Base-by-base conservation (phyloP, 2,329 filamentous ascomycete genomes). In the Pseudocercospora macadamiae region DNA sequence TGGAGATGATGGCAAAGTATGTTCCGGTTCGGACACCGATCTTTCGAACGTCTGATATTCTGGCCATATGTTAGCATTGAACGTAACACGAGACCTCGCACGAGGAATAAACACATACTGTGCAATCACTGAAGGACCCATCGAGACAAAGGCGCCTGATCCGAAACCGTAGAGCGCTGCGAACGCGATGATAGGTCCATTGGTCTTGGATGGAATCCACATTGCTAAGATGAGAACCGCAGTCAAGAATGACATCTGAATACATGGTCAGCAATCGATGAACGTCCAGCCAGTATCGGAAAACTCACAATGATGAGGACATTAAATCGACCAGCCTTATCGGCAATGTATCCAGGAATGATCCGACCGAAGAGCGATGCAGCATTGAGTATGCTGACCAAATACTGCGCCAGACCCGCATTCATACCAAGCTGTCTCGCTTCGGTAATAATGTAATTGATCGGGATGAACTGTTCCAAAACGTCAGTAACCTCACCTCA, bases 21-120 rank as follows among this genome's bases (percentile, higher is more conserved):
- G 83, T 81, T 0, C 90, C 90, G 2, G 82, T 86, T 4, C 89
- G 80, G 1, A 87, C 82, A 12, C 89, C 90, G 30, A 92, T 86
- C 70, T 90, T 81, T 18, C 83, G 79, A 34, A 90, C 82, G 45
- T 89, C 86, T 1, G 84, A 86, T 61, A 51, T 89, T 86, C 44
- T 47, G 42, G 3, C 26, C 23, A 14, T 12, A 25, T 5, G 21
- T 47, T 28, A 25, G 44, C 44, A n/a, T n/a, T n/a, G 28, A 21
- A 18, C n/a, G 16, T 10, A 5, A 42, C 10, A 2, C 10, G 16
- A 2, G 6, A 42, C 4, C 18, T 21, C 28, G 28, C 6, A 32
- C 12, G 28, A 1, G 84, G 86, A 62, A 91, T 88, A 67, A 4
- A 18, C 23, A 26, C 44, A 9, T 28, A 28, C 44, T 91, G 87